These are phyloP conservation scores for Phytophthora citrophthora DNA, from an alignment of 352 stramenopile species.

Conservation along the genomic window DNA sequence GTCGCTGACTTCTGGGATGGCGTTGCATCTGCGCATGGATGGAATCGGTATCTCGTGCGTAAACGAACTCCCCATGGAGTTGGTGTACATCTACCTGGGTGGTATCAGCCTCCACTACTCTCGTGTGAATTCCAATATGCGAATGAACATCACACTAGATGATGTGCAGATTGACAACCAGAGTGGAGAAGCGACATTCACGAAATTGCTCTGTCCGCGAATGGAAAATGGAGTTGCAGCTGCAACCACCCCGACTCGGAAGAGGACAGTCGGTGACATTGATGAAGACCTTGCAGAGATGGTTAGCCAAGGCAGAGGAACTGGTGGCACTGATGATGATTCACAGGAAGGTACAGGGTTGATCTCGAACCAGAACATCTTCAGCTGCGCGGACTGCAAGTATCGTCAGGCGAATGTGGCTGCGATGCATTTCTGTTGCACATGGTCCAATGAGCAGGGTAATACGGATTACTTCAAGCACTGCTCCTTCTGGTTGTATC, in stretches of 20 bases:
- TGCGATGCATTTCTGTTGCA: constrained; percentile 89
- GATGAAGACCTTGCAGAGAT: constrained; percentile 64
- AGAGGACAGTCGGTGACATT: constrained; percentile 48
- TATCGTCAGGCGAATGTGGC: constrained; percentile 81
- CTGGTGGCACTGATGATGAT: constrained; percentile 24
- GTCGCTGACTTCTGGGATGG: constrained; percentile 66
- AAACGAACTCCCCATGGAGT: constrained; percentile 86
- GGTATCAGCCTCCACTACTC: constrained; percentile 83
- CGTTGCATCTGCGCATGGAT: constrained; percentile 73
- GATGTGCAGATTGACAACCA: constrained; percentile 91
- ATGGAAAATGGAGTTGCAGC: constrained; percentile 41
- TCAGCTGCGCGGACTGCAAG: constrained; percentile 86
- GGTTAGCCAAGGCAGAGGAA: constrained; percentile 30
- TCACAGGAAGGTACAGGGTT: constrained; percentile 49
- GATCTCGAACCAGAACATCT: constrained; percentile 71
- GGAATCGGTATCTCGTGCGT: constrained; percentile 88
- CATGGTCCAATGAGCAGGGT: constrained; percentile 90
- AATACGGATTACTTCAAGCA: constrained; percentile 92
- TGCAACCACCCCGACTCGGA: constrained; percentile 30
- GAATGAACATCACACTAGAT: constrained; percentile 83
- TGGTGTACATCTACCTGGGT: constrained; percentile 88
- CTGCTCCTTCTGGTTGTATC: constrained; percentile 88
- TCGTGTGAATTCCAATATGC: constrained; percentile 84
- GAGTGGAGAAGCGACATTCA: constrained; percentile 83
- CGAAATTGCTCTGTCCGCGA: constrained; percentile 80